These are phyloP conservation scores for Gomphus sp. DNA, from an alignment of 1,284 basidiomycete species.

Conservation along the genomic window DNA sequence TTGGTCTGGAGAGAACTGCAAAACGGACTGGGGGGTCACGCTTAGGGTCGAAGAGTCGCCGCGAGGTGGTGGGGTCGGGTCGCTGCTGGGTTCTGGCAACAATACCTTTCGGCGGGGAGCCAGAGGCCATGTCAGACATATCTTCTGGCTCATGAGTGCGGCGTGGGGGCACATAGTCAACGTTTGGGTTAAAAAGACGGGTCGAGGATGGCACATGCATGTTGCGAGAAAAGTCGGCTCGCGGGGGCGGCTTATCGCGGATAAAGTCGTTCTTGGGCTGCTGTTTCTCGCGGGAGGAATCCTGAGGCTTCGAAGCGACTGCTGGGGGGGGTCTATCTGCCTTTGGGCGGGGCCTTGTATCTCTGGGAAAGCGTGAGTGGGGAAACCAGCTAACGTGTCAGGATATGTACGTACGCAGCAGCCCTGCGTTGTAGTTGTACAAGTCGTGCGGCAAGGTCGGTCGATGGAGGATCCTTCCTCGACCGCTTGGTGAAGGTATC, in stretches of 20 bases:
- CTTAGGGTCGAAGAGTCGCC: conserved; percentile 75
- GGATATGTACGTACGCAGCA: conserved; percentile 37
- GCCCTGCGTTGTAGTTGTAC: conserved; percentile 55
- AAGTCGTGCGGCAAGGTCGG: conserved; percentile 60
- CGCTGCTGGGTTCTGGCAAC: conserved; percentile 23
- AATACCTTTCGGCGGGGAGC: conserved; percentile 18
- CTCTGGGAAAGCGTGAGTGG: conserved; percentile 24
- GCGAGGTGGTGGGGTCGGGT: conserved; percentile 27
- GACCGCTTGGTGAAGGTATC: conserved; percentile 8
- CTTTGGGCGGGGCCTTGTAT: conserved; percentile 37
- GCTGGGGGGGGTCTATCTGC: conserved; percentile 31
- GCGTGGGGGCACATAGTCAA: conserved; percentile 48
- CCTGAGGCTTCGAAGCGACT: conserved; percentile 12
- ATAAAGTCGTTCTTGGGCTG: conserved; percentile 4
- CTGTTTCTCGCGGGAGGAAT: conserved; percentile 8
- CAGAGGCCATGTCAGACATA: conserved; percentile 9
- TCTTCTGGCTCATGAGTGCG: conserved; percentile 40
- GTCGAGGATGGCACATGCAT: conserved; percentile 52
- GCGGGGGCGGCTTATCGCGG: conserved; percentile 21
- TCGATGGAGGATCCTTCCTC: conserved; percentile 30
- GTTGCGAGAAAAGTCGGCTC: conserved; percentile 58
- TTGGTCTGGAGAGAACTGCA: conserved; percentile 47
- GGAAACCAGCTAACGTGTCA: conserved; percentile 3
- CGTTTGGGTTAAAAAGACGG: conserved; percentile 59
- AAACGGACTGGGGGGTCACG: conserved; percentile 82